Conservation (phyloP, 148 eudicot species). For the Silene uniflora region DNA sequence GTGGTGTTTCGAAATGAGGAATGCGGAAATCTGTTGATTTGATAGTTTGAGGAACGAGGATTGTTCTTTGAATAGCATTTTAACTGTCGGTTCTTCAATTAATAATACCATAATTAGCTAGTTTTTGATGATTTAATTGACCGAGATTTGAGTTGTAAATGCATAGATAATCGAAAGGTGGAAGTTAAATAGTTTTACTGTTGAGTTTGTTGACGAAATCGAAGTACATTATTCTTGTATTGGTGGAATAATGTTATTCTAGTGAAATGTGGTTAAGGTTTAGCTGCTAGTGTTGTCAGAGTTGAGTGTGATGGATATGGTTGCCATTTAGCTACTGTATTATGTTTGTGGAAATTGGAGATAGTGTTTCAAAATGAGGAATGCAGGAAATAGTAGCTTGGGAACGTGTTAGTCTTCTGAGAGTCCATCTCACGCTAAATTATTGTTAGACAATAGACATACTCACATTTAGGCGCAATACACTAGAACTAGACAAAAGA, state of each 20-base stretch:
- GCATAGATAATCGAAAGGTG: neutral
- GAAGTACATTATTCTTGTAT: neutral
- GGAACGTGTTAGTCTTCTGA: neutral
- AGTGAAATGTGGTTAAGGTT: no score
- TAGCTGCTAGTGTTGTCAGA: neutral
- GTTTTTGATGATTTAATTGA: constrained; percentile 11
- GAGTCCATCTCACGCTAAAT: neutral
- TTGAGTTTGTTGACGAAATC: neutral
- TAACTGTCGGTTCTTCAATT: constrained; percentile 3
- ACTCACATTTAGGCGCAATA: neutral
- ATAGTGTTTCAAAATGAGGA: neutral
- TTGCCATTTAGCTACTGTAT: neutral
- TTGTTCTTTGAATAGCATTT: neutral
- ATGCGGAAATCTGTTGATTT: neutral
- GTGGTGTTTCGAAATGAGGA: neutral
- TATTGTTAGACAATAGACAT: neutral
- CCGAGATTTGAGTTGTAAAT: neutral
- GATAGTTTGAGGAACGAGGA: no score
- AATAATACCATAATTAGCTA: neutral
- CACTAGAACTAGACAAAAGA: neutral
- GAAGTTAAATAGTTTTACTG: neutral
- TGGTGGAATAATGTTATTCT: neutral
- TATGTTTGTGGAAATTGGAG: neutral
- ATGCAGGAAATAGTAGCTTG: neutral
- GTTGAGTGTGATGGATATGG: neutral